These are phyloP conservation scores for Fusarium abutilonis DNA, from an alignment of 2,329 filamentous ascomycete genomes.

Conservation along the genomic window DNA sequence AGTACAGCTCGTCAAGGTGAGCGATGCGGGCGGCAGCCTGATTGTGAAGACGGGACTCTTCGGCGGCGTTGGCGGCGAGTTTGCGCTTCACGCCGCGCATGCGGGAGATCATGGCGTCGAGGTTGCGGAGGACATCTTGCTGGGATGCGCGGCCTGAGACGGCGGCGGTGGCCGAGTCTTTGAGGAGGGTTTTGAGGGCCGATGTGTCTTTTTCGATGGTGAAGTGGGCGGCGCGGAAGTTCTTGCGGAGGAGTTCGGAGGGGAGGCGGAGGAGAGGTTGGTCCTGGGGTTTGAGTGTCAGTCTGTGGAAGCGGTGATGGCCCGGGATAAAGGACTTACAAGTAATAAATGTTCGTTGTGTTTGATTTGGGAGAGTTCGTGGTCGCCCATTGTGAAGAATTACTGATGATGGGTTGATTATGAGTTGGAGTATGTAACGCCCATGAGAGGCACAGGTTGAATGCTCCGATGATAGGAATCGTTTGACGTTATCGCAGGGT, in stretches of 20 bases:
- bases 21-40: constrained; percentile 80
- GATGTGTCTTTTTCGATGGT: constrained; percentile 77
- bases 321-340: constrained; percentile 53
- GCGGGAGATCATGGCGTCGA: constrained; percentile 85
- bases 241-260: constrained; percentile 90
- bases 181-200: constrained; percentile 68
- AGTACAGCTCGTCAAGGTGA: constrained; percentile 83
- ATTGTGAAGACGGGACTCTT: constrained; percentile 79
- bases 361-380: constrained; percentile 73
- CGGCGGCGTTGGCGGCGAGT: constrained; percentile 77
- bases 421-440: constrained; percentile 1
- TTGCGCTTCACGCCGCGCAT: constrained; percentile 92
- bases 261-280: constrained; percentile 94
- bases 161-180: constrained; percentile 73
- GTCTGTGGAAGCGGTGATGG: background rate
- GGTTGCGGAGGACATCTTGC: constrained; percentile 77
- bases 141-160: constrained; percentile 69
- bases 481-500: constrained; percentile 39
- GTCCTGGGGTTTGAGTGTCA: constrained; percentile 67
- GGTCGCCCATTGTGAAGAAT: constrained; percentile 63
- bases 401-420: background rate
- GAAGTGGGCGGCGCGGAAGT: constrained; percentile 87
- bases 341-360: constrained; percentile 80
- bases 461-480: constrained; percentile 19
- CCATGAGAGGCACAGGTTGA: constrained; percentile 1